Evolutionary conservation across 164 flowering plant genomes (phyloP).

Genomic region (Tetrastigma voinierianum): DNA sequence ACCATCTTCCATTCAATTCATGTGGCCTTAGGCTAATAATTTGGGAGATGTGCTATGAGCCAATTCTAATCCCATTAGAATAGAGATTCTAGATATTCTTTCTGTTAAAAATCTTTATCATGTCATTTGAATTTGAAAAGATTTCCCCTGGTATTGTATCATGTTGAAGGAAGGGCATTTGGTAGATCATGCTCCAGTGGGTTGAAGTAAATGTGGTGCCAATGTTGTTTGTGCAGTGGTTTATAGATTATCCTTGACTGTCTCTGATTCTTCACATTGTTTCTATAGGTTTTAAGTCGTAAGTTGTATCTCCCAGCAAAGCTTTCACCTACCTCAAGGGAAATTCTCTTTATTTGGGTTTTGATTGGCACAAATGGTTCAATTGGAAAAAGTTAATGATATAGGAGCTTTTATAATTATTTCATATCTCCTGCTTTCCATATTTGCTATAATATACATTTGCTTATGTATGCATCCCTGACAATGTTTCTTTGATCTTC

Average conservation of each 20-base stretch:
- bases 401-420: too few relatives aligned
- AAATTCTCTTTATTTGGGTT: slow-evolving; percentile 6
- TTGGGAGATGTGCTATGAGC: background rate
- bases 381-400: background rate
- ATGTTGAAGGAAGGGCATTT: slow-evolving; percentile 5
- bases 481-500: background rate
- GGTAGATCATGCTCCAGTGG: background rate
- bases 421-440: background rate
- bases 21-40: background rate
- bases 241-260: background rate
- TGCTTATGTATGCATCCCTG: background rate
- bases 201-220: background rate
- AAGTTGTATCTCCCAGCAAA: slow-evolving; percentile 83
- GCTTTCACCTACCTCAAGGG: slow-evolving; percentile 64
- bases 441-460: background rate
- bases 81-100: background rate
- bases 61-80: background rate
- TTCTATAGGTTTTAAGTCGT: slow-evolving; percentile 81
- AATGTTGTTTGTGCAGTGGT: slow-evolving; percentile 1
- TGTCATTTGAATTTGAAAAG: background rate
- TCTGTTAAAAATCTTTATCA: background rate
- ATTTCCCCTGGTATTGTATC: background rate
- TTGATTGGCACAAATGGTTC: background rate
- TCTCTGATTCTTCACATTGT: slow-evolving; percentile 17
- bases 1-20: background rate